Base-by-base conservation (phyloP, 2,329 filamentous ascomycete genomes). In the Emericellopsis cladophorae region DNA sequence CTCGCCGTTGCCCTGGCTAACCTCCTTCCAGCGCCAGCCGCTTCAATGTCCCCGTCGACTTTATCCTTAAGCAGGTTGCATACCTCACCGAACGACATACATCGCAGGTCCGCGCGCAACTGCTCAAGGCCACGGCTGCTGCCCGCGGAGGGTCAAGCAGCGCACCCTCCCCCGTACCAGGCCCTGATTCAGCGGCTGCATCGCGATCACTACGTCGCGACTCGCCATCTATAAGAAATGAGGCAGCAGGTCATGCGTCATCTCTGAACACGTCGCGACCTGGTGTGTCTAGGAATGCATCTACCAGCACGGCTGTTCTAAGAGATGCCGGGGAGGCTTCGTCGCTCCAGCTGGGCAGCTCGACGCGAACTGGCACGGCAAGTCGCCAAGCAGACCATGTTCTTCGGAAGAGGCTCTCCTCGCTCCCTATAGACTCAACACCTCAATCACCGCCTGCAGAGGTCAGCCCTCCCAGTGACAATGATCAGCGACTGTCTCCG, bases 71-170 rank as follows among this genome's bases (percentile, higher is more conserved):
- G 56, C 88, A 98, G 61, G 88, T 88, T 47, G 88, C 87, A 59
- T 95, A 88, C 75, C 75, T 96, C 6, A 95, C 92, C 54, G 89
- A 96, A 57, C 74, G 85, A 40, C 87, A 96, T 63, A 75, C 93
- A 23, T 84, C 85, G 1, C 87, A 95, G 57, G 85, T 96, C 37
- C 79, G 86, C 49, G 88, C 84, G 16, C 88, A 95, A 62, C 87
- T 96, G 67, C 79, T 84, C 46, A 92, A 82, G 55, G 77, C 81
- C 35, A 77, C 74, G 3, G 72, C 71, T 7, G 68, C 70, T 4
- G 69, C 67, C 18, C 69, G 72, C 40, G 72, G 70, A 43, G 72
- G 72, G 42, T 76, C 76, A 4, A 61, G 67, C 15, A 29, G 26
- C 12, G 68, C 70, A 2, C 69, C 73, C 2, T 78, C 78, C 2